A percentile compares a stretch with the other conserved stretches of the same genome.
phyloP scores from a whole-genome alignment of 2,329 filamentous ascomycete species.

The Pseudocercospora macadamiae region DNA sequence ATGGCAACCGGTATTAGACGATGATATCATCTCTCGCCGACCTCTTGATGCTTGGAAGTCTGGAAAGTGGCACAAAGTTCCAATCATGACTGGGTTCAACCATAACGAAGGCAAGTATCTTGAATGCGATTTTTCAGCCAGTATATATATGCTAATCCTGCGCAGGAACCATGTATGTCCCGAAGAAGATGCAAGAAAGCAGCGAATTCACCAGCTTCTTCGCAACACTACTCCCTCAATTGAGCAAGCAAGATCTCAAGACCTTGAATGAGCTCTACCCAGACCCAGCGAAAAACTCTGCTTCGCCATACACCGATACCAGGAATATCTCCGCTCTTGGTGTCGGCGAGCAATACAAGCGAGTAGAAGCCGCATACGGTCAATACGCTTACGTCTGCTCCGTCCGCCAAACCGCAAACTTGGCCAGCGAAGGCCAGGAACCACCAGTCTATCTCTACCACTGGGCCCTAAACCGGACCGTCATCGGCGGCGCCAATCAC shows the following conservation, averaged over 20 bases:
- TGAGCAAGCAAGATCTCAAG: constrained; percentile 57
- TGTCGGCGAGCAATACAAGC: constrained; percentile 59
- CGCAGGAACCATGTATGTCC: constrained; percentile 54
- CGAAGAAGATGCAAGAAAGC: constrained; percentile 50
- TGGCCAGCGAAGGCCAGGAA: constrained; percentile 33
- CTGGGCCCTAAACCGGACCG: constrained; percentile 56
- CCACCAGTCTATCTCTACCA: constrained; percentile 61
- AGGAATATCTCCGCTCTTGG: constrained; percentile 35
- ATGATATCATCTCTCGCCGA: constrained; percentile 59
- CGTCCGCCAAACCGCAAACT: constrained; percentile 62
- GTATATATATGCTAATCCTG: neutral
- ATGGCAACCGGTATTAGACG: constrained; percentile 71
- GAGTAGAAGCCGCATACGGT: constrained; percentile 63
- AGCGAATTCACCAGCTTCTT: constrained; percentile 65
- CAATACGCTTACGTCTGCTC: constrained; percentile 69
- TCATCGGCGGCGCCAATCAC: constrained; percentile 39
- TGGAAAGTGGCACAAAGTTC: constrained; percentile 58
- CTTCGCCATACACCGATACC: constrained; percentile 47
- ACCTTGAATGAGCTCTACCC: constrained; percentile 65
- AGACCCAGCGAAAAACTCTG: constrained; percentile 51
- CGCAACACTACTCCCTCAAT: constrained; percentile 60
- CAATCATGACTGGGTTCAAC: constrained; percentile 71
- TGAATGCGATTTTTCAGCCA: no score
- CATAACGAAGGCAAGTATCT: constrained; percentile 72
- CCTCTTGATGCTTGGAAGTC: constrained; percentile 64